Evolutionary conservation across 1,139 yeast species (phyloP).

Genomic region (Geotrichum aggregatum): DNA sequence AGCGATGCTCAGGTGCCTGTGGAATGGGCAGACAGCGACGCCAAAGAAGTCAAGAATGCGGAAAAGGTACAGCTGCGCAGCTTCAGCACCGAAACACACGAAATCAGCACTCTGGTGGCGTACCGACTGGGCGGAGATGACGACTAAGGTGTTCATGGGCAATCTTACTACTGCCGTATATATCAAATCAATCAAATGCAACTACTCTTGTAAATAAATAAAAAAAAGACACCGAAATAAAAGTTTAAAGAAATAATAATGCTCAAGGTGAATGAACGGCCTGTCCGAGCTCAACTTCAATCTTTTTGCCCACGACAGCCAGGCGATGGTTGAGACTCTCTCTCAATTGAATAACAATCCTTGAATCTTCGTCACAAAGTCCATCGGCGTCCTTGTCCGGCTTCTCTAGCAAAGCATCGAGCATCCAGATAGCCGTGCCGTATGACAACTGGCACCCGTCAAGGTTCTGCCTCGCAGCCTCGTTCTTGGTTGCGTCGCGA

Average conservation of each 20-base stretch:
- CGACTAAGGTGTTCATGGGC: not conserved
- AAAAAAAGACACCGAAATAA: not conserved
- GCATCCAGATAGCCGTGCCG: constrained; percentile 92
- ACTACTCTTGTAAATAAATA: constrained; percentile 1
- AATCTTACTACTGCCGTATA: not conserved
- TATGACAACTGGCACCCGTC: constrained; percentile 82
- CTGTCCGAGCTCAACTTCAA: constrained; percentile 22
- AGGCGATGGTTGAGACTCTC: constrained; percentile 36
- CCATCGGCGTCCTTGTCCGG: constrained; percentile 29
- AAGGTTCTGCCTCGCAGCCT: constrained; percentile 69
- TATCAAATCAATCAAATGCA: constrained; percentile 9
- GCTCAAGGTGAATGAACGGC: constrained; percentile 6
- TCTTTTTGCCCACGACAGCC: constrained; percentile 29
- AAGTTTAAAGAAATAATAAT: not conserved
- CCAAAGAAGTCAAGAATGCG: constrained; percentile 53
- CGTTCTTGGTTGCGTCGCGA: constrained; percentile 83
- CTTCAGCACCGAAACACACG: constrained; percentile 65
- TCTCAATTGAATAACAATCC: constrained; percentile 63
- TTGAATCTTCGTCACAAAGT: constrained; percentile 66
- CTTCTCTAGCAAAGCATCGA: constrained; percentile 68
- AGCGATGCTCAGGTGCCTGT: constrained; percentile 66
- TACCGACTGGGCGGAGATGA: constrained; percentile 44
- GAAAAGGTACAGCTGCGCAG: constrained; percentile 68
- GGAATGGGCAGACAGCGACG: constrained; percentile 84
- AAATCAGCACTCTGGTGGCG: constrained; percentile 73